Evolutionary conservation across 2,329 filamentous ascomycete species (phyloP).

Genomic region (Monosporascus sp.): DNA sequence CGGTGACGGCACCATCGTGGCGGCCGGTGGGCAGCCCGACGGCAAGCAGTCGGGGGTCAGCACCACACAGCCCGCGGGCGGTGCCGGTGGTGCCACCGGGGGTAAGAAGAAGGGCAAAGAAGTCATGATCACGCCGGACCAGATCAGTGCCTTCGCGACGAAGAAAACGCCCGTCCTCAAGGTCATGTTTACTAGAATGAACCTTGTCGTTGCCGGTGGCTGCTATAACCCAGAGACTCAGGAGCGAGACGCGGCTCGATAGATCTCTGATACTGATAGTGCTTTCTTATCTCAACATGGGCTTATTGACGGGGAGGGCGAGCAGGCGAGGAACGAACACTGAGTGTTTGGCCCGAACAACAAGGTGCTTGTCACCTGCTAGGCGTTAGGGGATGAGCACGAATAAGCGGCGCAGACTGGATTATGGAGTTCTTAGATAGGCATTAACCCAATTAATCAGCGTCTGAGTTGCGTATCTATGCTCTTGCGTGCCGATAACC

Average conservation of each 20-base stretch:
- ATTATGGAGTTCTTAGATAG: not conserved
- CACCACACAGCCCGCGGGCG: conserved; percentile 25
- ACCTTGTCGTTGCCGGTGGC: conserved; percentile 81
- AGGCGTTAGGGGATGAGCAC: not conserved
- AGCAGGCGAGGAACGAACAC: too few species aligned
- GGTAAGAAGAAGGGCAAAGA: conserved; percentile 81
- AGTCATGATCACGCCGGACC: conserved; percentile 82
- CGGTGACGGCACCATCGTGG: conserved; percentile 35
- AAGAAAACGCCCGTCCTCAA: conserved; percentile 96
- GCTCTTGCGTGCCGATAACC: too few species aligned
- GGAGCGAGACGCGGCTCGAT: conserved; percentile 17
- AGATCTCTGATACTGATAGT: conserved; percentile 1
- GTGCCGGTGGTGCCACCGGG: conserved; percentile 17
- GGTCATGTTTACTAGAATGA: conserved; percentile 92
- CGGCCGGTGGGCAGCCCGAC: conserved; percentile 35
- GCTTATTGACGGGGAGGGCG: too few species aligned
- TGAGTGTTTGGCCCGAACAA: too few species aligned
- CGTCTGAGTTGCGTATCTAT: too few species aligned
- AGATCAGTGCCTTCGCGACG: conserved; percentile 90
- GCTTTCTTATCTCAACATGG: too few species aligned
- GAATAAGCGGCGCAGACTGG: not conserved
- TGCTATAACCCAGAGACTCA: conserved; percentile 52
- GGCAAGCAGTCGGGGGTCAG: conserved; percentile 28
- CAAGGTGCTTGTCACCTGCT: too few species aligned
- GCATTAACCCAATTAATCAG: not conserved